Evolutionary conservation across 1,284 basidiomycete genomes (phyloP).

Genomic region (Marasmius tenuissimus): DNA sequence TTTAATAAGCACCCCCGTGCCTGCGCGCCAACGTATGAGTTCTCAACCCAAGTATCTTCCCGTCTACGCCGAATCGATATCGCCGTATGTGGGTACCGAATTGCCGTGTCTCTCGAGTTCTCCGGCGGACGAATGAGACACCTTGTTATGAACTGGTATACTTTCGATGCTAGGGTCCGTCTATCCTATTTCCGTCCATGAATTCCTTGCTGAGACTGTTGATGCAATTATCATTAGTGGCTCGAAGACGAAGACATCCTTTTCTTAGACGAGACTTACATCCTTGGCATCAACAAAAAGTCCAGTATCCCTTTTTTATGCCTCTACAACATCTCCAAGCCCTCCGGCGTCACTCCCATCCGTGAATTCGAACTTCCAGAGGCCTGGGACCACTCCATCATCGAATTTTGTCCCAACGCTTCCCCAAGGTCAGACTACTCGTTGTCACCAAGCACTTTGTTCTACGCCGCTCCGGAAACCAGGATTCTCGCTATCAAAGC

Average conservation of each 20-base stretch:
- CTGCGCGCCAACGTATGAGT: conserved; percentile 36
- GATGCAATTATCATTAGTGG: conserved; percentile 32
- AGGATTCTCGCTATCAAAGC: conserved; percentile 43
- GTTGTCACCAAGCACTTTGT: conserved; percentile 35
- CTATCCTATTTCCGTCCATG: neutral
- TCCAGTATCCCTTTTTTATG: conserved; percentile 34
- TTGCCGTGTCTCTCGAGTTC: conserved; percentile 40
- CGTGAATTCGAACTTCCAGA: conserved; percentile 49
- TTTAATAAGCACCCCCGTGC: conserved; percentile 43
- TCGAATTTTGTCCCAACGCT: conserved; percentile 40
- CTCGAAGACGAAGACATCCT: conserved; percentile 44
- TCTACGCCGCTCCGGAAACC: conserved; percentile 44
- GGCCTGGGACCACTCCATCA: conserved; percentile 36
- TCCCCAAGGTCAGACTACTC: conserved; percentile 33
- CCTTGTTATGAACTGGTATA: conserved; percentile 46
- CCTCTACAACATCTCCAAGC: conserved; percentile 44
- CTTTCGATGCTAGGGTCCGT: conserved; percentile 40
- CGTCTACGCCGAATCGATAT: conserved; percentile 35
- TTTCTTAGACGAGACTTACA: conserved; percentile 40
- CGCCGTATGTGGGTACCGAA: conserved; percentile 38
- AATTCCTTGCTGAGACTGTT: conserved; percentile 1
- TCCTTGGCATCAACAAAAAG: conserved; percentile 38
- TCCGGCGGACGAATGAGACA: conserved; percentile 38
- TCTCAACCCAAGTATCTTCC: conserved; percentile 30
- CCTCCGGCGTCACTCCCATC: conserved; percentile 36